phyloP scores from a whole-genome alignment of 345 rosid genomes.

The Arabis hirsuta region DNA sequence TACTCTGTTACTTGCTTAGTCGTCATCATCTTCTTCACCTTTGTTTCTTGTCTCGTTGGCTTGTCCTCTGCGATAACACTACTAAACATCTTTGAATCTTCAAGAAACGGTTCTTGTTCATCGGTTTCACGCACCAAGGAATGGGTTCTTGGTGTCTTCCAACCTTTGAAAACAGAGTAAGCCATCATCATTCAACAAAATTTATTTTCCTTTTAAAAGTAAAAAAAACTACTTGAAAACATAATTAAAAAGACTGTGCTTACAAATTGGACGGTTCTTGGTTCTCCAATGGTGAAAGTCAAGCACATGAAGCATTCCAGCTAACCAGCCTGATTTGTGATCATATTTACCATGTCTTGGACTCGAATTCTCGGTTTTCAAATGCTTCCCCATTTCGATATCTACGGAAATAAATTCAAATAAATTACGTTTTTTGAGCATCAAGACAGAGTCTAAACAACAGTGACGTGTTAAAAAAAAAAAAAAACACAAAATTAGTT shows the following conservation, averaged over 20 bases:
- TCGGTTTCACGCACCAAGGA: constrained; percentile 37
- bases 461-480: neutral
- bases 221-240: neutral
- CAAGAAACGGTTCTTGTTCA: constrained; percentile 35
- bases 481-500: neutral
- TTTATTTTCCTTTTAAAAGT: neutral
- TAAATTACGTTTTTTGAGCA: constrained; percentile 3
- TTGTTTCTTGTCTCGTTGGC: constrained; percentile 6
- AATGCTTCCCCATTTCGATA: constrained; percentile 53
- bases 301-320: constrained; percentile 64
- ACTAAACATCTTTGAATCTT: constrained; percentile 22
- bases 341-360: constrained; percentile 42
- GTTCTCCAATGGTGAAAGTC: constrained; percentile 60
- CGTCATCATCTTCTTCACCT: constrained; percentile 30
- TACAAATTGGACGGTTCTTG: constrained; percentile 41
- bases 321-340: constrained; percentile 60
- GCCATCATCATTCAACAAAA: constrained; percentile 12
- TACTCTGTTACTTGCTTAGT: constrained; percentile 55
- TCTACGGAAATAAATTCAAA: neutral
- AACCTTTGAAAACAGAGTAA: constrained; percentile 36
- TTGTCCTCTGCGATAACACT: constrained; percentile 5
- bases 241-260: neutral
- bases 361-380: constrained; percentile 44
- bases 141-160: constrained; percentile 43
- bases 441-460: constrained; percentile 29